Percentiles rank a stretch among this genome's conserved stretches.
Conservation (phyloP, 1,139 yeast species). For the Dujonia santamariae region DNA sequence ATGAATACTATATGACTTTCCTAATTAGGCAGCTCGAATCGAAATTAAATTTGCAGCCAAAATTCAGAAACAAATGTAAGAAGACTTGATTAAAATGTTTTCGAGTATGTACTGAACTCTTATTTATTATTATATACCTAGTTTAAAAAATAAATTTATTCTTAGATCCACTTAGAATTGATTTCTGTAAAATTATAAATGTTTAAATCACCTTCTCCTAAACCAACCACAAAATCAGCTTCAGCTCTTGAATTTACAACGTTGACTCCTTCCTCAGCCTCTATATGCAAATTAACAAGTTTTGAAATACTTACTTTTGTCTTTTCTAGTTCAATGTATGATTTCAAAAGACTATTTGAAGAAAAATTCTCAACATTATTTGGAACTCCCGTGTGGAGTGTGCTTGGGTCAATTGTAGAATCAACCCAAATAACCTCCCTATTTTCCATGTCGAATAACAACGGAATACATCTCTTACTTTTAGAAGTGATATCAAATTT, state of each 20-base stretch:
- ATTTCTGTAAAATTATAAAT: conserved; percentile 8
- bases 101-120: too few species aligned
- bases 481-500: conserved; percentile 10
- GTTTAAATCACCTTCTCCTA: conserved; percentile 12
- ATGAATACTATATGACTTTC: too few species aligned
- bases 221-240: conserved; percentile 11
- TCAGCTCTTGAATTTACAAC: conserved; percentile 8
- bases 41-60: too few species aligned
- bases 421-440: conserved; percentile 11
- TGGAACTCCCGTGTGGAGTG: too few species aligned
- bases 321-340: conserved; percentile 1
- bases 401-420: too few species aligned
- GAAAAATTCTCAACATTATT: too few species aligned
- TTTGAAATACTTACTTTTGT: conserved; percentile 5
- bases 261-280: conserved; percentile 4
- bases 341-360: too few species aligned
- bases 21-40: too few species aligned
- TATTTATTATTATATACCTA: too few species aligned
- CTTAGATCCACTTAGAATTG: conserved; percentile 5
- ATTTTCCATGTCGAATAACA: conserved; percentile 10
- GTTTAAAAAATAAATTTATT: too few species aligned
- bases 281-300: conserved; percentile 8
- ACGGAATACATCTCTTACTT: conserved; percentile 2
- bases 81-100: too few species aligned
- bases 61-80: too few species aligned